Conservation (phyloP, 345 rosid genomes). For the Isatis tinctoria region DNA sequence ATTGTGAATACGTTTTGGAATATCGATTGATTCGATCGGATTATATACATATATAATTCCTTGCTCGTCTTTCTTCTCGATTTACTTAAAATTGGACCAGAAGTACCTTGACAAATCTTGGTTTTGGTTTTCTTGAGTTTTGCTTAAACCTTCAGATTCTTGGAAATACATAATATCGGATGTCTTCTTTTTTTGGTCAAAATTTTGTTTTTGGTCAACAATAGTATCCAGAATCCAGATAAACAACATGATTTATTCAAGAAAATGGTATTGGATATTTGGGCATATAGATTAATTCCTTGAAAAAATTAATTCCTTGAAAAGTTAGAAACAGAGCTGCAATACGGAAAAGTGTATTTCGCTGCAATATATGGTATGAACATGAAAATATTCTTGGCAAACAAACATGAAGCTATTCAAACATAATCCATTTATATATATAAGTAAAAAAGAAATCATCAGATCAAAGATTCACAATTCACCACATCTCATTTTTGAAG, state of each 20-base stretch:
- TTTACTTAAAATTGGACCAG: neutral
- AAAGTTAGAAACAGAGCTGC: neutral
- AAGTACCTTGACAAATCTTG: neutral
- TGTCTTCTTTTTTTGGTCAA: neutral
- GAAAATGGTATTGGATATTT: neutral
- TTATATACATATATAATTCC: neutral
- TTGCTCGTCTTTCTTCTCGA: neutral
- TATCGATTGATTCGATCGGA: conserved; percentile 2
- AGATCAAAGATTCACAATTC: neutral
- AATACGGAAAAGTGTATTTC: neutral
- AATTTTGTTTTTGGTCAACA: no score
- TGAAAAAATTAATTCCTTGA: neutral
- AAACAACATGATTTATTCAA: neutral
- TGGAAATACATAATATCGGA: neutral
- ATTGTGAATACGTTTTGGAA: conserved; percentile 3
- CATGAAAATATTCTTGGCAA: neutral
- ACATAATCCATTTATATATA: neutral
- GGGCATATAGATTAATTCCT: neutral
- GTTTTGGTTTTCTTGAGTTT: neutral
- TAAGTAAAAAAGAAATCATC: no score
- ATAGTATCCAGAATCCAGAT: neutral
- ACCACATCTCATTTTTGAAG: neutral
- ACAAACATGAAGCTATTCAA: neutral
- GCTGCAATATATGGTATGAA: neutral
- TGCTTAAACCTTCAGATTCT: neutral